phyloP scores from a whole-genome alignment of 768 basidiomycete species.

The Mycena vitilis region DNA sequence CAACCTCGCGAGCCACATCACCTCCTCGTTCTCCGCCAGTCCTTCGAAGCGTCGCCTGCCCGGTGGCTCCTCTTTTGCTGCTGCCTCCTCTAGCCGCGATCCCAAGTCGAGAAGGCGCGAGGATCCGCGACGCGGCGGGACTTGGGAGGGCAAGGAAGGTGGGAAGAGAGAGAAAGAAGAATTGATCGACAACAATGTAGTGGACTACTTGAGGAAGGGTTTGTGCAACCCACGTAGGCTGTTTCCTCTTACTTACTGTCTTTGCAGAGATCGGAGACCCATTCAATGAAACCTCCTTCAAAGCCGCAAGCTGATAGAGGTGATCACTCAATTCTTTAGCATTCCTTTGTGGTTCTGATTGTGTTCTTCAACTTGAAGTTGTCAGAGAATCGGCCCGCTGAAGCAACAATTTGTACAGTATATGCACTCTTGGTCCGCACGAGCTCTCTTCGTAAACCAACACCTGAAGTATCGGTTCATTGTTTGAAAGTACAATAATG shows the following conservation, averaged over 20 bases:
- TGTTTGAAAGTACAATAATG: neutral
- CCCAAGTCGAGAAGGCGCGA: constrained; percentile 63
- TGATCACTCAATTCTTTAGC: neutral
- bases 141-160: constrained; percentile 48
- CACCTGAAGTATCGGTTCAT: neutral
- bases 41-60: constrained; percentile 66
- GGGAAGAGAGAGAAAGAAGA: constrained; percentile 69
- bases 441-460: neutral
- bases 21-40: constrained; percentile 46
- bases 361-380: no score
- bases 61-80: constrained; percentile 55
- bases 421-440: neutral
- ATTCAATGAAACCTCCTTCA: constrained; percentile 54
- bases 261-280: constrained; percentile 66
- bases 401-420: constrained; percentile 19
- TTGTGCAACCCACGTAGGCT: constrained; percentile 9
- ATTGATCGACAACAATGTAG: constrained; percentile 59
- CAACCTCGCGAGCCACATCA: constrained; percentile 50
- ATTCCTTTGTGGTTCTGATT: neutral
- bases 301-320: constrained; percentile 37
- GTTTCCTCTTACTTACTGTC: constrained; percentile 15
- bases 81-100: constrained; percentile 58
- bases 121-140: constrained; percentile 48
- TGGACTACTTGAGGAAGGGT: constrained; percentile 70
- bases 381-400: constrained; percentile 2